phyloP scores from a whole-genome alignment of 2,329 filamentous ascomycete species.

The Nannizzia gypsea region DNA sequence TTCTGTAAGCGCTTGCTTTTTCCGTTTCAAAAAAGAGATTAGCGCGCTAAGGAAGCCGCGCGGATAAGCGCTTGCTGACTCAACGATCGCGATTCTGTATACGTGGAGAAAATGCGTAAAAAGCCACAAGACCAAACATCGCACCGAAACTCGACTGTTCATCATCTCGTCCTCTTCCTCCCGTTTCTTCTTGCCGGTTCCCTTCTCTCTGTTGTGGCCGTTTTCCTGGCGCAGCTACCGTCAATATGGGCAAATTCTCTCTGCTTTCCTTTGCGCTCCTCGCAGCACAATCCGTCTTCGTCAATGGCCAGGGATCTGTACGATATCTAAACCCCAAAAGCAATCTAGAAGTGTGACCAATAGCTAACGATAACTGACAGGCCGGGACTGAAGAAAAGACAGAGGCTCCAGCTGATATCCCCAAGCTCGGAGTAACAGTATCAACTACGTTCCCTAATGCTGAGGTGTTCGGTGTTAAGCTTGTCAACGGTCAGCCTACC shows the following conservation, averaged over 20 bases:
- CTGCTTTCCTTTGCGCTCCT: conserved; percentile 60
- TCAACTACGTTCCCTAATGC: conserved; percentile 50
- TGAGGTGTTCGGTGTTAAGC: conserved; percentile 87
- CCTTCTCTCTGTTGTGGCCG: conserved; percentile 3
- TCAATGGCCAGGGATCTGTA: conserved; percentile 51
- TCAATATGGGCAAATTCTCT: conserved; percentile 61
- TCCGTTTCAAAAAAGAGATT: neutral
- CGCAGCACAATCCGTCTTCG: conserved; percentile 56
- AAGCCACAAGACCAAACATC: conserved; percentile 1
- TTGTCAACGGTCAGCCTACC: conserved; percentile 83
- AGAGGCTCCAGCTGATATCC: conserved; percentile 52
- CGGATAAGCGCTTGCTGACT: conserved; percentile 6
- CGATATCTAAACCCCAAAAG: conserved; percentile 21
- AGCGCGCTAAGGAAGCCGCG: neutral
- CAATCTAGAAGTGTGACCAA: conserved; percentile 1
- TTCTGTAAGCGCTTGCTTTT: neutral
- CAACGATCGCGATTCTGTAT: conserved; percentile 6
- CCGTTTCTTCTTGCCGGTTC: conserved; percentile 1
- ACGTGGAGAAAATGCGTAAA: conserved; percentile 7
- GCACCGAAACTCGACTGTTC: neutral
- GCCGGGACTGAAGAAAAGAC: conserved; percentile 51
- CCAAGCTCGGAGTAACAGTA: conserved; percentile 44
- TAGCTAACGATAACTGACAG: conserved; percentile 19
- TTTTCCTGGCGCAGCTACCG: conserved; percentile 6
- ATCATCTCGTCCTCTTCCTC: neutral